Conservation (phyloP, 345 rosid genomes). For the Erysimum cheiranthoides region DNA sequence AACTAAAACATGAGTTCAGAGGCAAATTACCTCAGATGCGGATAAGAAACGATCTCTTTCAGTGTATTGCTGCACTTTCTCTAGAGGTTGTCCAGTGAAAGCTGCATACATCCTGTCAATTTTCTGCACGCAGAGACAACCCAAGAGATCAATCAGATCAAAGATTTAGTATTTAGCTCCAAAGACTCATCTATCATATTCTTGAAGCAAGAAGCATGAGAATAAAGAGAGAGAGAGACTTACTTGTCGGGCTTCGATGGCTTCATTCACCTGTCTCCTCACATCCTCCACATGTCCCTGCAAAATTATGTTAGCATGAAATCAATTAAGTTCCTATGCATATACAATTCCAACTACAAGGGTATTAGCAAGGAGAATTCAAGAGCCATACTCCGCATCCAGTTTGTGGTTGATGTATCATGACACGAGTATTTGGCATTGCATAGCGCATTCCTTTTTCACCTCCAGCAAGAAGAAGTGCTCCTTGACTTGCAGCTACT, state of each 20-base stretch:
- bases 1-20: not conserved
- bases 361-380: not conserved
- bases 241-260: conserved; percentile 79
- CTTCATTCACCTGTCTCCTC: conserved; percentile 89
- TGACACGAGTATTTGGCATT: conserved; percentile 94
- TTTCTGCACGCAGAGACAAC: conserved; percentile 63
- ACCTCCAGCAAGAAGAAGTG: conserved; percentile 94
- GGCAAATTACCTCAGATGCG: conserved; percentile 69
- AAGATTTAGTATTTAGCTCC: not conserved
- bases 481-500: conserved; percentile 95
- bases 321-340: not conserved
- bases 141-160: conserved; percentile 21
- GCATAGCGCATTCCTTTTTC: conserved; percentile 97
- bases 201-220: conserved; percentile 17
- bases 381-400: conserved; percentile 78
- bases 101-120: conserved; percentile 83
- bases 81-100: conserved; percentile 86
- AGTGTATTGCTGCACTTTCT: conserved; percentile 82
- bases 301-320: not conserved
- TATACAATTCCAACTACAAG: not conserved
- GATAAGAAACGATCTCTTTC: conserved; percentile 90
- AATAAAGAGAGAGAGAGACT: conserved; percentile 45
- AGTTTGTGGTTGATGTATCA: conserved; percentile 93
- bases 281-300: conserved; percentile 92
- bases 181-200: not conserved